phyloP scores from a whole-genome alignment of 495 filamentous ascomycete species.

The Lepidopterella palustris region DNA sequence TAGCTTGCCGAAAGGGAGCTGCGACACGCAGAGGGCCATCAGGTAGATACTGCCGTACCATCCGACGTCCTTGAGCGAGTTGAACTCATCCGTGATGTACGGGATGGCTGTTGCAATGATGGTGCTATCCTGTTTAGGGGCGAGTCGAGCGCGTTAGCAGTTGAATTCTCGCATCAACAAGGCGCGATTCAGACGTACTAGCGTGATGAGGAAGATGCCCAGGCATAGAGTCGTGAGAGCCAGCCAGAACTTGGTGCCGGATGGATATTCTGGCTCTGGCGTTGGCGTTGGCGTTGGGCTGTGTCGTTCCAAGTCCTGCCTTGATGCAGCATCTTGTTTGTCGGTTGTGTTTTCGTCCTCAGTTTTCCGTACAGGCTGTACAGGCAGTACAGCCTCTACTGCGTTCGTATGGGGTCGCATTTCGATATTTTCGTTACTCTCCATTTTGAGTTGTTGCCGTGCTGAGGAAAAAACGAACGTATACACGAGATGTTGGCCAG shows the following conservation, averaged over 20 bases:
- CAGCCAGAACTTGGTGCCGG: neutral
- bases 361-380: too few species aligned
- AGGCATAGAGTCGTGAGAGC: neutral
- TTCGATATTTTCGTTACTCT: neutral
- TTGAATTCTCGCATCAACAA: neutral
- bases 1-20: conserved; percentile 66
- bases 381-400: too few species aligned
- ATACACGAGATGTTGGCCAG: too few species aligned
- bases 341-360: neutral
- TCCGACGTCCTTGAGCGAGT: conserved; percentile 8
- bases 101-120: conserved; percentile 13
- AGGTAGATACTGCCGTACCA: conserved; percentile 5
- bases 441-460: neutral
- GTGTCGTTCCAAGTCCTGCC: neutral
- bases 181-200: neutral
- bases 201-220: neutral
- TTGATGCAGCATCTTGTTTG: neutral
- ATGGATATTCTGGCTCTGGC: neutral
- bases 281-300: neutral
- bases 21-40: conserved; percentile 44
- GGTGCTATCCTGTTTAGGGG: neutral
- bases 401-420: neutral
- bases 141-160: neutral
- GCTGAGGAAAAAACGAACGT: neutral
- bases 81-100: conserved; percentile 7